Evolutionary conservation across 176 grass and related monocot genomes (phyloP).

Genomic region (Lolium multiflorum): DNA sequence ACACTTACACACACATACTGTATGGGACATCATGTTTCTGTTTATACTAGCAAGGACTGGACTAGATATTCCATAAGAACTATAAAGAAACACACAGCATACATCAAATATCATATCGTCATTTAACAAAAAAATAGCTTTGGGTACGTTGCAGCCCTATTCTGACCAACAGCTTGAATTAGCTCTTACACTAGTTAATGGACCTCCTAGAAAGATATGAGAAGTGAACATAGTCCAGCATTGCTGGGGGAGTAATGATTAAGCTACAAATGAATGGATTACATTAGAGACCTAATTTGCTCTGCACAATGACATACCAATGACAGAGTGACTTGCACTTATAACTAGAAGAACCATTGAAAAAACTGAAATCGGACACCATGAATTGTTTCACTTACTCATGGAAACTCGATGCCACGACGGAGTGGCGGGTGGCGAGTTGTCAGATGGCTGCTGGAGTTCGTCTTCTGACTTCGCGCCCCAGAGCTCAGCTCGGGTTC

Average conservation of each 20-base stretch:
- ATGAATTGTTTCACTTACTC: too few species aligned
- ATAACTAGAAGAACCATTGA: not conserved
- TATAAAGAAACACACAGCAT: not conserved
- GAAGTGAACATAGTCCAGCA: not conserved
- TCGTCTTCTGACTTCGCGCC: too few species aligned
- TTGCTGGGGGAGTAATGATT: not conserved
- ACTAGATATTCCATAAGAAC: not conserved
- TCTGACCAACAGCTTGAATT: not conserved
- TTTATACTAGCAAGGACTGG: not conserved
- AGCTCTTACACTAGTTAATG: not conserved
- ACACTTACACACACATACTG: not conserved
- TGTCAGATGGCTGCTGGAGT: too few species aligned
- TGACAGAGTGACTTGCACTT: not conserved
- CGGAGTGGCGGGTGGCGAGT: too few species aligned
- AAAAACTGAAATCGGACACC: too few species aligned
- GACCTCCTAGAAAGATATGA: not conserved
- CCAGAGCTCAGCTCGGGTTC: too few species aligned
- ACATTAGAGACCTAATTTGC: not conserved
- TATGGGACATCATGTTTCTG: slow-evolving; percentile 18
- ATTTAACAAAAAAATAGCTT: not conserved
- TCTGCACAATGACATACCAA: not conserved
- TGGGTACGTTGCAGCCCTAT: not conserved
- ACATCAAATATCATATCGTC: not conserved
- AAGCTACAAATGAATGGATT: not conserved
- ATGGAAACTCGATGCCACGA: too few species aligned